Conservation (phyloP, 2,329 filamentous ascomycete species). For the Exophiala phaeomuriformis region DNA sequence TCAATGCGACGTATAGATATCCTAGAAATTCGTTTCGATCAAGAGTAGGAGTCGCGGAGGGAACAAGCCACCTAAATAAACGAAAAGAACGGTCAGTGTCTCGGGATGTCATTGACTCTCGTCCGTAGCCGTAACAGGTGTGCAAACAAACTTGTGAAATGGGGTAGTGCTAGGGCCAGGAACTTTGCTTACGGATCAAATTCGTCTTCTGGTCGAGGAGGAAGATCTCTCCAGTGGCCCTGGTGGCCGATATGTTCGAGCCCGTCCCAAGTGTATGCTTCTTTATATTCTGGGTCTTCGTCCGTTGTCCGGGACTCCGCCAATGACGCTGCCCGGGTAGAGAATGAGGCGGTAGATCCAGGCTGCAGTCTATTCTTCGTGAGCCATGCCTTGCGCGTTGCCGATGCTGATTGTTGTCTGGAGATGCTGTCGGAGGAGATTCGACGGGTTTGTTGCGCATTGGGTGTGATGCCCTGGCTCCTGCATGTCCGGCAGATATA, state of each 20-base stretch:
- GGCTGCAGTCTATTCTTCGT: background rate
- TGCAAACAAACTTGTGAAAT: too few relatives aligned
- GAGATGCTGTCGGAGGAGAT: conserved; percentile 3
- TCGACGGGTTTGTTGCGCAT: conserved; percentile 13
- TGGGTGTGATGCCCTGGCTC: conserved; percentile 4
- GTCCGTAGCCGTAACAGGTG: too few relatives aligned
- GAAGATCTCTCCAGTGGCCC: conserved; percentile 35
- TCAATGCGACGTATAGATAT: conserved; percentile 1
- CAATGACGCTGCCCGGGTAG: background rate
- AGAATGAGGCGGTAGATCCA: background rate
- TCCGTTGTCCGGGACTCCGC: background rate
- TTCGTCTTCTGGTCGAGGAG: conserved; percentile 33
- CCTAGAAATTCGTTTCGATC: background rate
- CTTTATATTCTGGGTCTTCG: conserved; percentile 7
- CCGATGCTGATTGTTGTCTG: background rate
- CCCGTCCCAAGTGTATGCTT: conserved; percentile 42
- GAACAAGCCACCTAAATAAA: background rate
- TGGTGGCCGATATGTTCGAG: conserved; percentile 50
- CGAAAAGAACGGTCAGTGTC: background rate
- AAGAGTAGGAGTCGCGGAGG: background rate
- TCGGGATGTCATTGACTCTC: background rate
- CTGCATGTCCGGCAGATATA: conserved; percentile 20
- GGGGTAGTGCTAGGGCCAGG: background rate
- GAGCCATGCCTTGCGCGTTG: background rate
- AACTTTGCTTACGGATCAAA: conserved; percentile 37